Base-by-base conservation (phyloP, 1,284 basidiomycete species). In the Ganoderma boninense region DNA sequence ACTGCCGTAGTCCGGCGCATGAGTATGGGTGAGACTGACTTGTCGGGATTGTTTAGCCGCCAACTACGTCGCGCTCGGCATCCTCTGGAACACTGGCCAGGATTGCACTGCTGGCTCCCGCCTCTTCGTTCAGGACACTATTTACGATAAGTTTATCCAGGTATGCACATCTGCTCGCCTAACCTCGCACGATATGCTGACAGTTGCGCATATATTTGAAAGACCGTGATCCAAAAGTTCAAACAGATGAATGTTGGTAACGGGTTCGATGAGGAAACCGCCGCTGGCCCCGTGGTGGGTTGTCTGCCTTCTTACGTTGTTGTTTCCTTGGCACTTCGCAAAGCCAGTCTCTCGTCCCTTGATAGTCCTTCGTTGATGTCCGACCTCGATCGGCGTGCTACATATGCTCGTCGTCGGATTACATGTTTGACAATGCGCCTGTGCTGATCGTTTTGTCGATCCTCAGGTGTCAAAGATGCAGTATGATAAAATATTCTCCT, bases 101-200 rank as follows among this genome's bases (percentile, higher is more conserved):
- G 94, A 95, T 80, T 97, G 95, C 81, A 96, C 94, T 2, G 95
- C 95, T 46, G 95, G 95, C 54, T 95, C 94, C 44, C 89, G 95
- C 62, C 83, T 96, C 40, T 96, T 94, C 78, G 94, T 95, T 23
- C 95, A 97, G 77, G 91, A 95, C 62, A 87, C 86, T n/a, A 85
- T 96, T 62, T 94, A 96, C 78, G 94, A 97, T 79, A 91, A 91
- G 79, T 97, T 97, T 80, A 77, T 97, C 62, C 80, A 85, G 66
- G 76, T 76, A 54, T 29, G 71, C 69, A 16, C 23, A 32, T 44
- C n/a, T 7, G 13, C 13, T 14, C 44, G 14, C 49, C n/a, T 26
- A 13, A 23, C 20, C n/a, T 18, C 16, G 29, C n/a, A 38, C 38
- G 14, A 20, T 2, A 13, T 57, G n/a, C n/a, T 52, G 11, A 32